Base-by-base conservation (phyloP, 2,329 filamentous ascomycete species). In the Claviceps quebecensis region DNA sequence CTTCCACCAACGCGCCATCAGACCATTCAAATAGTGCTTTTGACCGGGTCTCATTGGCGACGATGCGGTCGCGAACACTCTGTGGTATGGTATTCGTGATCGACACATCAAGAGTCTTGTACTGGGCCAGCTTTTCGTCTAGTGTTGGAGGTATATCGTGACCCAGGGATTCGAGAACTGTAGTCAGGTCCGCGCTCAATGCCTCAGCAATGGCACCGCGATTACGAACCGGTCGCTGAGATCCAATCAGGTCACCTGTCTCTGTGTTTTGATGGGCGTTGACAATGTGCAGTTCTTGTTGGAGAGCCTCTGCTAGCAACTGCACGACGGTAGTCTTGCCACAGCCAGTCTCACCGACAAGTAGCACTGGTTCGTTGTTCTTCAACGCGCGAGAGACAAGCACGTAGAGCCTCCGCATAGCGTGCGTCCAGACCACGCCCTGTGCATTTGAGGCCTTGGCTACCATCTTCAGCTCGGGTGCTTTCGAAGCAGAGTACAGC, bases 251-350 rank as follows among this genome's bases (percentile, higher is more conserved):
- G 66, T 99, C 93, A 16, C 93, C 91, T 0, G 94, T 97, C 65
- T 99, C 94, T 0, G 93, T 90, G 57, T 98, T 99, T 59, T 97
- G 91, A 67, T 99, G 94, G 2, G 94, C 93, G 63, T 98, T 99
- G 61, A 98, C 84, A 58, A 91, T 93, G 58, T 90, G 83, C 40
- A 99, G 72, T 56, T 86, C 73, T 60, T 84, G 88, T 16, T 75
- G 72, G 55, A 87, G 76, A 4, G 87, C 84, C 61, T 95, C 85
- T 3, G 93, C 89, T 50, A 97, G 76, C 63, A 95, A 77, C 65
- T 99, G 93, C 58, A 88, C 94, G 6, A 98, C 86, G 2, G 91
- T 96, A 0, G 93, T 99, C 70, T 99, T 99, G 54, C 94, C 93
- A 61, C 91, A 97, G 5, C 93, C 93, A 17, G 93, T 99, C 65